Percentiles rank a stretch among this genome's conserved stretches.
phyloP scores from a whole-genome alignment of 2,329 filamentous ascomycete genomes.

The Whalleya microplaca region DNA sequence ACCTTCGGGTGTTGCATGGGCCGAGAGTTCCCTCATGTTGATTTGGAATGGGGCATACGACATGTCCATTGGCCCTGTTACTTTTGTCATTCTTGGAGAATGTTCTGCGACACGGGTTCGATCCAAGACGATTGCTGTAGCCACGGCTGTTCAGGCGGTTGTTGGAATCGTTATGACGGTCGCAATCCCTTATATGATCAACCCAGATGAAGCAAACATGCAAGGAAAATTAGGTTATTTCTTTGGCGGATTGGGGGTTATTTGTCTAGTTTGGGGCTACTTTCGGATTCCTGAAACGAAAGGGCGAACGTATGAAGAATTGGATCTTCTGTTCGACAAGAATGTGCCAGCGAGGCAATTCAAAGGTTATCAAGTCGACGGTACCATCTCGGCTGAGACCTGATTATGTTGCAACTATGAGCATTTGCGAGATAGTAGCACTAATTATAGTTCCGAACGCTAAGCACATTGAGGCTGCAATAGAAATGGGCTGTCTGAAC shows the following conservation, averaged over 20 bases:
- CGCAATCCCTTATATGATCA: conserved; percentile 49
- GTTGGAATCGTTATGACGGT: conserved; percentile 48
- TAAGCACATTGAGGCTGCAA: too few species aligned
- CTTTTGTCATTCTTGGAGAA: conserved; percentile 60
- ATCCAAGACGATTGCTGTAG: conserved; percentile 49
- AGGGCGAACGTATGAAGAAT: conserved; percentile 38
- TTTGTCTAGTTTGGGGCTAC: conserved; percentile 44
- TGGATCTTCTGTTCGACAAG: conserved; percentile 38
- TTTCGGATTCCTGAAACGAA: conserved; percentile 39
- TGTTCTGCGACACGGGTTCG: conserved; percentile 48
- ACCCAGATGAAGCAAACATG: conserved; percentile 47
- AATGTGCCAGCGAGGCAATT: conserved; percentile 38
- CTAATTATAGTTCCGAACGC: too few species aligned
- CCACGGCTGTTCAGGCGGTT: conserved; percentile 46
- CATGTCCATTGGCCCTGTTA: conserved; percentile 52
- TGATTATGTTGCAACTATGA: conserved; percentile 1
- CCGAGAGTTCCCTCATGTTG: conserved; percentile 54
- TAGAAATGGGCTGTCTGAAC: too few species aligned
- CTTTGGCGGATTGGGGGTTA: conserved; percentile 42
- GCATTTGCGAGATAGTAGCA: neutral
- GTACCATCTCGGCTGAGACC: conserved; percentile 10
- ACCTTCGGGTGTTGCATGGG: conserved; percentile 46
- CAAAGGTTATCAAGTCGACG: conserved; percentile 34
- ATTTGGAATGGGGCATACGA: conserved; percentile 57
- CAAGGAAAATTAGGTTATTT: conserved; percentile 48